Evolutionary conservation across 306 rosid species (phyloP).

Genomic region (Sesbania bispinosa): DNA sequence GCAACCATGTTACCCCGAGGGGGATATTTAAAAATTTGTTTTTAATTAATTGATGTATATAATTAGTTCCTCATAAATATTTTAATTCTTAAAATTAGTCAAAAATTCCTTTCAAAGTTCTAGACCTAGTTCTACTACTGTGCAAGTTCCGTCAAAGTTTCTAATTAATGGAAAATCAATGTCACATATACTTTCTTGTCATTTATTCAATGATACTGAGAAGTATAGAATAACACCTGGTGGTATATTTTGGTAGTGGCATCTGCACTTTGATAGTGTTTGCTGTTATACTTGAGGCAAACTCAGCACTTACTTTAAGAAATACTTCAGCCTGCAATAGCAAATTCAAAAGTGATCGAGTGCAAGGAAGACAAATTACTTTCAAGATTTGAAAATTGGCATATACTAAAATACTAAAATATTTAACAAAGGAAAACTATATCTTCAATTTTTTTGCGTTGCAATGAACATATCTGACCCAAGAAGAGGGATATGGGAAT

Average conservation of each 20-base stretch:
- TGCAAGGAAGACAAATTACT: conserved; percentile 2
- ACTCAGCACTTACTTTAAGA: conserved; percentile 70
- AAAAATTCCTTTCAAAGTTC: neutral
- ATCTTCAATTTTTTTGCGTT: conserved; percentile 4
- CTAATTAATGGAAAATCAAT: neutral
- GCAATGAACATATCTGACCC: neutral
- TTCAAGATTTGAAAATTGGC: conserved; percentile 13
- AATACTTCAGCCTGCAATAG: conserved; percentile 65
- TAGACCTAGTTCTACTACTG: too few species aligned
- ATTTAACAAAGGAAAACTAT: neutral
- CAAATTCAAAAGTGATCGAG: neutral
- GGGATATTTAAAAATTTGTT: neutral
- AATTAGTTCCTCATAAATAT: neutral
- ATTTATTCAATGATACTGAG: conserved; percentile 8
- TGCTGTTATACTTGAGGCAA: conserved; percentile 70
- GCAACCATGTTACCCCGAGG: neutral
- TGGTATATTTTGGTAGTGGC: conserved; percentile 75
- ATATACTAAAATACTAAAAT: neutral
- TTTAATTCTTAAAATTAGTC: neutral
- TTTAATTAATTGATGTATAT: neutral
- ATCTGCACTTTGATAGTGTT: conserved; percentile 69
- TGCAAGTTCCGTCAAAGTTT: conserved; percentile 8
- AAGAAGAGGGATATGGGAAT: neutral
- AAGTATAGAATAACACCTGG: conserved; percentile 32
- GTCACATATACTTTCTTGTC: conserved; percentile 11